A percentile compares a stretch with the other conserved stretches of the same genome.
phyloP scores from a whole-genome alignment of 257 asterid genomes.

The Nicotiana undulata region DNA sequence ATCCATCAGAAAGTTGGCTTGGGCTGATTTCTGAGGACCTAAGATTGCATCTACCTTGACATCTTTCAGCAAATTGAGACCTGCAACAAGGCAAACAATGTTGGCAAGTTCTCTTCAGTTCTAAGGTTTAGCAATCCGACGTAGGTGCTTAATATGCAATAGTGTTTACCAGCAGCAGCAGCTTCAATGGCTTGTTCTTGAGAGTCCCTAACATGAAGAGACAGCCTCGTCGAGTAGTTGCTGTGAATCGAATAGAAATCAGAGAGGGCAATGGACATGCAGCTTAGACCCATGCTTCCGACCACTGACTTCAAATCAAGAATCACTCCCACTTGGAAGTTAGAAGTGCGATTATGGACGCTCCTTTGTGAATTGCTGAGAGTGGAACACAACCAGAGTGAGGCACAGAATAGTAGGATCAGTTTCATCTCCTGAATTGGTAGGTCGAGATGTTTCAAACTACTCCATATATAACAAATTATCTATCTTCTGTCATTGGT shows the following conservation, averaged over 20 bases:
- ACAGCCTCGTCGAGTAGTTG: conserved; percentile 25
- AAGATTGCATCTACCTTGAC: conserved; percentile 32
- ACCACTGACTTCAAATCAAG: conserved; percentile 24
- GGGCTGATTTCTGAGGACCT: conserved; percentile 27
- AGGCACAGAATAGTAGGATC: conserved; percentile 2
- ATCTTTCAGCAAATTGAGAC: conserved; percentile 27
- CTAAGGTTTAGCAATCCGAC: background rate
- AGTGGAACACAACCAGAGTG: conserved; percentile 6
- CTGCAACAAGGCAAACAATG: conserved; percentile 20
- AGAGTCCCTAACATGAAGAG: conserved; percentile 31
- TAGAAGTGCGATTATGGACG: background rate
- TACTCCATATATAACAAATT: background rate
- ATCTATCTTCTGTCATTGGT: background rate
- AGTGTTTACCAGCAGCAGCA: conserved; percentile 37
- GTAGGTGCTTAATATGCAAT: background rate
- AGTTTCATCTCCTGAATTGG: conserved; percentile 4
- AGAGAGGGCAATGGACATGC: conserved; percentile 29
- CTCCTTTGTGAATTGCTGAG: conserved; percentile 23
- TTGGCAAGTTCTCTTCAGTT: background rate
- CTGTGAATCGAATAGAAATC: conserved; percentile 28
- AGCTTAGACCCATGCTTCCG: conserved; percentile 34
- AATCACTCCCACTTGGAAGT: conserved; percentile 21
- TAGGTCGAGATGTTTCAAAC: background rate
- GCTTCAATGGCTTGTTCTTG: conserved; percentile 32
- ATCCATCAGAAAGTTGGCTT: conserved; percentile 18